These are phyloP conservation scores for Cladosporium sp. DNA, from an alignment of 2,329 filamentous ascomycete genomes.

Conservation along the genomic window DNA sequence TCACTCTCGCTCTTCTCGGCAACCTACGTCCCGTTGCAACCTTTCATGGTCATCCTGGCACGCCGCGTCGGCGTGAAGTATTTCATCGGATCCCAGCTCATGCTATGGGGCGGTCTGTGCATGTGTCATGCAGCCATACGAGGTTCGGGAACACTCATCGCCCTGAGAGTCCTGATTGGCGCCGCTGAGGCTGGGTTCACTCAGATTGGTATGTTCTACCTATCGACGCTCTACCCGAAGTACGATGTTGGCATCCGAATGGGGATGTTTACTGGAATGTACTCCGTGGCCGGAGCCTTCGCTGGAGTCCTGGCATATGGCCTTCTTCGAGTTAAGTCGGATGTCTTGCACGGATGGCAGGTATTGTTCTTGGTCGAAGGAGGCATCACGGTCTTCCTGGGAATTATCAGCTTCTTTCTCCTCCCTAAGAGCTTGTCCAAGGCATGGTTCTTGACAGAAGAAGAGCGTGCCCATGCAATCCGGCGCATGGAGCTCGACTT, in stretches of 20 bases:
- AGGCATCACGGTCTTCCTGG: constrained; percentile 10
- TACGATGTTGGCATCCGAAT: constrained; percentile 8
- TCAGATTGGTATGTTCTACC: constrained; percentile 15
- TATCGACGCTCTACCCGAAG: constrained; percentile 12
- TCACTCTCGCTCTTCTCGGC: constrained; percentile 14
- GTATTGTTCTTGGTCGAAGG: constrained; percentile 10
- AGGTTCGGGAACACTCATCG: constrained; percentile 2
- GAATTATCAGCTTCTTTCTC: constrained; percentile 11
- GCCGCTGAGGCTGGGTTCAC: constrained; percentile 10
- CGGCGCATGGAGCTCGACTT: constrained; percentile 11
- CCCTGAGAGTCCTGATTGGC: constrained; percentile 1
- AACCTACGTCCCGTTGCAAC: constrained; percentile 4
- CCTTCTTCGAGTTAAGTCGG: background rate
- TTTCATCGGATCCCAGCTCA: constrained; percentile 9
- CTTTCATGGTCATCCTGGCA: constrained; percentile 10
- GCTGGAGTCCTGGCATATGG: constrained; percentile 11
- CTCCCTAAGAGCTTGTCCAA: background rate
- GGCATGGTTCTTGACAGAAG: constrained; percentile 1
- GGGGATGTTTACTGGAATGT: constrained; percentile 14
- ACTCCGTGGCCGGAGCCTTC: constrained; percentile 9
- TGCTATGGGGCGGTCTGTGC: constrained; percentile 12
- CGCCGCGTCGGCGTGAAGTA: constrained; percentile 9
- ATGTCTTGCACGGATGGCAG: constrained; percentile 6
- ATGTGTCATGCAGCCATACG: constrained; percentile 6
- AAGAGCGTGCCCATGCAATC: constrained; percentile 12